These are phyloP conservation scores for Termitomyces sp. DNA, from an alignment of 768 basidiomycete genomes.

Conservation along the genomic window DNA sequence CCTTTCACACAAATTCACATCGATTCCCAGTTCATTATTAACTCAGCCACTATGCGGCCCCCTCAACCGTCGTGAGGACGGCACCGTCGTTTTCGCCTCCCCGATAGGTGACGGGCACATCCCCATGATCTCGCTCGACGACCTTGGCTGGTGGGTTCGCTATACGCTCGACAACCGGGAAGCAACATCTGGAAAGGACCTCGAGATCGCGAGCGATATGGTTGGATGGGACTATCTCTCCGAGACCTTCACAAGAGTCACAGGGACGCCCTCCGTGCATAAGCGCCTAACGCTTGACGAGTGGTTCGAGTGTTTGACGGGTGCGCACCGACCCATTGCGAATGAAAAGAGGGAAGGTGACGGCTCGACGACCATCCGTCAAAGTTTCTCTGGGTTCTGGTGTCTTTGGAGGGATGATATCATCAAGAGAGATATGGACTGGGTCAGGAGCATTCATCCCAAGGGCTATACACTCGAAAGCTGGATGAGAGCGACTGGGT, in stretches of 20 bases:
- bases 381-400: conserved; percentile 45
- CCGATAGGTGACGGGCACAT: conserved; percentile 31
- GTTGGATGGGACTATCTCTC: conserved; percentile 34
- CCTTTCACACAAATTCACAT: too few species aligned
- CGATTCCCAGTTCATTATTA: not conserved
- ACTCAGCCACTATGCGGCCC: conserved; percentile 28
- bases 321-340: conserved; percentile 27
- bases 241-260: conserved; percentile 33
- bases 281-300: conserved; percentile 28
- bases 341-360: conserved; percentile 24
- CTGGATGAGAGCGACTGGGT: conserved; percentile 37
- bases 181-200: conserved; percentile 31
- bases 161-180: conserved; percentile 34
- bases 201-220: conserved; percentile 33
- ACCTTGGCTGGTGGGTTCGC: conserved; percentile 38
- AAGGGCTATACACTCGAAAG: conserved; percentile 30
- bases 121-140: conserved; percentile 36
- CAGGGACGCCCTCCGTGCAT: conserved; percentile 31
- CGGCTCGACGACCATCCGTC: conserved; percentile 27
- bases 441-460: conserved; percentile 38
- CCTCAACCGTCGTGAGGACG: conserved; percentile 32
- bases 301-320: conserved; percentile 27
- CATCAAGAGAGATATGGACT: conserved; percentile 39
- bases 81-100: conserved; percentile 36
- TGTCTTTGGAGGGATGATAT: conserved; percentile 39